Base-by-base conservation (phyloP, 441 rosid species). In the Theobroma grandiflorum region DNA sequence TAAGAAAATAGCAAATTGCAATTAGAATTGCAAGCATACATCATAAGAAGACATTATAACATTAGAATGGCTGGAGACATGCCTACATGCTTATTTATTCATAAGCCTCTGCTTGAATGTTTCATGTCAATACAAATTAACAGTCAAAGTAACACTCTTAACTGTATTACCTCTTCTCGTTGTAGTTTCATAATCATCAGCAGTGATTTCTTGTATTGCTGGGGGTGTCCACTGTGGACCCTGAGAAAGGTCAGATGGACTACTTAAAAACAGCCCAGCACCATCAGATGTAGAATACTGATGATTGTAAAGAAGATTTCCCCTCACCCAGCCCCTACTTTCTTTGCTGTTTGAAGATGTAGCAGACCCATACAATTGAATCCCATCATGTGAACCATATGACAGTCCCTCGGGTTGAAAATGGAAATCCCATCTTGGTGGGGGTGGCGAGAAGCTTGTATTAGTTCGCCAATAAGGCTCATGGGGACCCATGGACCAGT, bases 381-480 rank as follows among this genome's bases (percentile, higher is more conserved):
- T 71, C 18, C 62, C 78, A 78, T 82, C 88, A 64, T 64, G 76
- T 7, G 87, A 86, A 79, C 80, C 87, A 86, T 80, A 62, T 4
- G 86, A 84, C 62, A 85, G 66, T 47, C 86, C 89, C 55, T 87
- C 89, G 26, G 87, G 83, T 43, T 86, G 85, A 58, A 88, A 85
- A 55, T 45, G 86, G 61, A 86, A 86, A 82, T 88, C 91, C 91
- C 90, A 87, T 85, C 89, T 83, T 9, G 90, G 77, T 64, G 88
- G 87, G 26, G 88, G 90, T 57, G 94, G 90, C 8, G 94, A 91
- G 80, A 85, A 91, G 81, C 92, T 91, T 38, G 88, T 79, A 82
- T 91, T 91, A 43, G 89, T 87, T 80, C 38, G 81, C 94, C 92
- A 91, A 74, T 89, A 89, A 64, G 89, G 94, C 84, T 91, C 94